Percentiles rank a stretch among this genome's conserved stretches.
These are phyloP conservation scores for Elsinoe fawcettii DNA, from an alignment of 2,329 filamentous ascomycete species.

Conservation along the genomic window DNA sequence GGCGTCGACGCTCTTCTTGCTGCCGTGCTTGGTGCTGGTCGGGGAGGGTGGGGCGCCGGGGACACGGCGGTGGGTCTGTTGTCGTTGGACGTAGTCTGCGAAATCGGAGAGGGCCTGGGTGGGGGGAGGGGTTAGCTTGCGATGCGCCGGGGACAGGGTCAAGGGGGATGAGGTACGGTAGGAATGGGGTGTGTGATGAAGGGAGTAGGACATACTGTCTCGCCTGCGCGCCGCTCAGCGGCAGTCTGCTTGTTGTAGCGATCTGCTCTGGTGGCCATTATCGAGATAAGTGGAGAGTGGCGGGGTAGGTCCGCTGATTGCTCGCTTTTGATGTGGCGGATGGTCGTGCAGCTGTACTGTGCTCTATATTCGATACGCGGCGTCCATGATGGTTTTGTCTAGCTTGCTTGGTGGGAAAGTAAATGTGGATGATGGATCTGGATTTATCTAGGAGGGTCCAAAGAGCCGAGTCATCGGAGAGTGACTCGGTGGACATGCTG, in stretches of 20 bases:
- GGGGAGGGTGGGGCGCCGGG: constrained; percentile 27
- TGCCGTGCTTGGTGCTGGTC: constrained; percentile 25
- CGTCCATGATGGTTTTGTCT: constrained; percentile 9
- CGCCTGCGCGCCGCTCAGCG: constrained; percentile 77
- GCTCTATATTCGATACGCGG: constrained; percentile 14
- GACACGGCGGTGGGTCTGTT: constrained; percentile 62
- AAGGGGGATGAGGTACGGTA: neutral
- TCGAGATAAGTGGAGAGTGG: constrained; percentile 9
- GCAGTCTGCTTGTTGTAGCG: constrained; percentile 46
- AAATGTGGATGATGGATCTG: neutral
- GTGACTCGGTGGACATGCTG: neutral
- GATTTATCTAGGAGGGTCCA: neutral
- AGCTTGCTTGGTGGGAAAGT: neutral
- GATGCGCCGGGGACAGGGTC: constrained; percentile 5
- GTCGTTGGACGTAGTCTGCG: constrained; percentile 92
- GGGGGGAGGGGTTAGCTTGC: neutral
- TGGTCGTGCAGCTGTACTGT: neutral
- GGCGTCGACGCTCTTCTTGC: constrained; percentile 38
- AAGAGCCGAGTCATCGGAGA: neutral
- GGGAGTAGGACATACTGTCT: constrained; percentile 52
- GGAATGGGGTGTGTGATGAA: neutral
- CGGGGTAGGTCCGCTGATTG: constrained; percentile 4
- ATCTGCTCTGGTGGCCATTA: constrained; percentile 29
- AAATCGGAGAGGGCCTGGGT: constrained; percentile 80
- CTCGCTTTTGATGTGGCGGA: constrained; percentile 1